Conservation (phyloP, 2,329 filamentous ascomycete species). For the Trichoderma sp. region DNA sequence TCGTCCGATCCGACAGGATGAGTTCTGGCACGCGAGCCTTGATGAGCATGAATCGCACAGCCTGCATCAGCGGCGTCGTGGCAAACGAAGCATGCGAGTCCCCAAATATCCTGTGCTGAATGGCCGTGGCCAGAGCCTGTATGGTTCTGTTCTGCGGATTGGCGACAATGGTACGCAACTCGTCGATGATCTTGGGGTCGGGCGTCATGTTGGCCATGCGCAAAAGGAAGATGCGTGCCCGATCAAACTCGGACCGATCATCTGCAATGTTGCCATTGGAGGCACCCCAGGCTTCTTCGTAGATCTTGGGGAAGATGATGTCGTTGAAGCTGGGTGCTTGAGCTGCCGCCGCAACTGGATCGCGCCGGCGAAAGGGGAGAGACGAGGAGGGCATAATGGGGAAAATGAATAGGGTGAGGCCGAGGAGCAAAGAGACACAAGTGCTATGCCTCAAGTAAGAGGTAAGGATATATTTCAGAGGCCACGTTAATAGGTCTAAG, state of each 20-base stretch:
- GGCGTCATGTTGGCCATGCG: constrained; percentile 38
- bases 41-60: constrained; percentile 42
- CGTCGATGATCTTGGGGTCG: constrained; percentile 32
- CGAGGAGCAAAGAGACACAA: not conserved
- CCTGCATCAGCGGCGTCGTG: constrained; percentile 39
- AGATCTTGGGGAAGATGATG: constrained; percentile 40
- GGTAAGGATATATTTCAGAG: not conserved
- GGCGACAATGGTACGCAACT: constrained; percentile 38
- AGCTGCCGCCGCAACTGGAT: constrained; percentile 1
- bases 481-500: not conserved
- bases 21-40: constrained; percentile 35
- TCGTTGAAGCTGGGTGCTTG: constrained; percentile 33
- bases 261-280: constrained; percentile 28
- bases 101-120: constrained; percentile 37
- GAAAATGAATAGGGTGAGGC: too few species aligned
- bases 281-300: constrained; percentile 40
- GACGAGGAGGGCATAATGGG: constrained; percentile 15
- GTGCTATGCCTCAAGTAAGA: not conserved
- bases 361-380: constrained; percentile 27
- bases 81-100: constrained; percentile 38
- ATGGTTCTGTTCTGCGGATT: constrained; percentile 35
- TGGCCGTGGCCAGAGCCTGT: constrained; percentile 35
- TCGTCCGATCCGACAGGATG: constrained; percentile 34
- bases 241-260: constrained; percentile 37
- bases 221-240: constrained; percentile 39